Evolutionary conservation across 371 early-diverging fungal species (phyloP), one percentile per base, ranked within the genome.

Genomic region (Zopfochytrium polystomum): DNA sequence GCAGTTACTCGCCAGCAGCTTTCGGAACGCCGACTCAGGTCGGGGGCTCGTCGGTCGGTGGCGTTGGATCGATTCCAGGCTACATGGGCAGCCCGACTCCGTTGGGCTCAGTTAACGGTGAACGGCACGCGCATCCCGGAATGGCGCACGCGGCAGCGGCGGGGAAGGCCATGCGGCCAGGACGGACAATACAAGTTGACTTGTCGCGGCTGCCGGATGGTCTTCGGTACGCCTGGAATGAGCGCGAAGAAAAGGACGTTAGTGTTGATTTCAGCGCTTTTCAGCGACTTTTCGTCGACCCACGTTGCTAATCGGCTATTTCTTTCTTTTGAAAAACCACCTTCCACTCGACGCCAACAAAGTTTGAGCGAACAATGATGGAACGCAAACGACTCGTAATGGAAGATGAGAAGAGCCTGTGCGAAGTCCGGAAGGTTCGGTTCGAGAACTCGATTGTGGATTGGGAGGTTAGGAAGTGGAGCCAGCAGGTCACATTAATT

Each of bases 381-480:
- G 73, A 67, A 31, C 47, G 55, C n/a, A 61, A 59, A 27, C 53
- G 65, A 27, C 27, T 73, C 20, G 64, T 62, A 33, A 67, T 67
- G 1, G 81, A 85, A 33, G 82, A 82, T 20, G 58, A 70, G 43
- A 71, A 73, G 42, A 62, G 72, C 2, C 65, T 76, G 32, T 55
- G 68, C 7, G 63, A 74, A 5, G 55, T 63, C 7, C 74, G 83
- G 31, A 79, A 76, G 56, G 73, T 76, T 31, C 63, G 71, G 20
- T 82, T 83, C 58, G 82, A 85, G 25, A 51, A 75, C 25, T 71
- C 66, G 55, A 32, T 85, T 50, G 74, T 79, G 0, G 74, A 76
- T 54, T 83, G 81, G 82, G 85, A 85, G 53, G 75, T 77, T 3
- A 71, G 67, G 33, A 82, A 81, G 61, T 67, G 78, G 58, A 80